Evolutionary conservation across 148 eudicot genomes (phyloP), one percentile per base, ranked within the genome.

Genomic region (Pouteria glomerata): DNA sequence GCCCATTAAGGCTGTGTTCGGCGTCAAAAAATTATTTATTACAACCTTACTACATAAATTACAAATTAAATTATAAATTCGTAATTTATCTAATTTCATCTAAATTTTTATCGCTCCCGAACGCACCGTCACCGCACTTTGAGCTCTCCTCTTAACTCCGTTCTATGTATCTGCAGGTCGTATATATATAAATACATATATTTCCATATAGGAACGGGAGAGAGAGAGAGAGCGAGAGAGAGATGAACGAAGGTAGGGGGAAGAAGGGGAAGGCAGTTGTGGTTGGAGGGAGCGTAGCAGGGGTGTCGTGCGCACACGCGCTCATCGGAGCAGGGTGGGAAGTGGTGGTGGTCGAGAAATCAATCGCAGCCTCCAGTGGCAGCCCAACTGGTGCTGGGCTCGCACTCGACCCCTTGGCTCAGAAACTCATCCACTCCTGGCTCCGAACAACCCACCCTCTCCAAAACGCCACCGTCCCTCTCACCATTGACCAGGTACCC

Each of bases 221-320:
- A n/a, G n/a, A n/a, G n/a, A 39, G 44, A 39, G 44, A 39, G 44
- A 58, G 63, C 27, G 64, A n/a, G 59, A 31, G 57, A 71, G 73
- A 21, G 65, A 69, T 48, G 75, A 44, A 35, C 6, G 65, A 62
- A 21, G 51, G 15, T 21, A 37, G 6, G 18, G 34, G 45, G 68
- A 65, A 31, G 72, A 73, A 56, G 63, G 75, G 57, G 48, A 89
- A 83, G 79, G 91, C 89, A 55, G 82, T 92, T 73, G 84, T 92
- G 71, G 96, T 92, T 13, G 96, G 97, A 69, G 97, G 97, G 21
- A 92, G 97, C 81, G 84, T 89, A 77, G 89, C 87, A 2, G 97
- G 97, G 1, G 64, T 87, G 21, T 87, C 83, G 48, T 76, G 82
- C 69, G 89, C 87, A 4, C 92, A 87, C 82, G 87, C 96, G 29